Percentiles rank a stretch among this genome's conserved stretches.
Conservation (phyloP, 768 basidiomycete genomes). For the Trametes sanguinea region DNA sequence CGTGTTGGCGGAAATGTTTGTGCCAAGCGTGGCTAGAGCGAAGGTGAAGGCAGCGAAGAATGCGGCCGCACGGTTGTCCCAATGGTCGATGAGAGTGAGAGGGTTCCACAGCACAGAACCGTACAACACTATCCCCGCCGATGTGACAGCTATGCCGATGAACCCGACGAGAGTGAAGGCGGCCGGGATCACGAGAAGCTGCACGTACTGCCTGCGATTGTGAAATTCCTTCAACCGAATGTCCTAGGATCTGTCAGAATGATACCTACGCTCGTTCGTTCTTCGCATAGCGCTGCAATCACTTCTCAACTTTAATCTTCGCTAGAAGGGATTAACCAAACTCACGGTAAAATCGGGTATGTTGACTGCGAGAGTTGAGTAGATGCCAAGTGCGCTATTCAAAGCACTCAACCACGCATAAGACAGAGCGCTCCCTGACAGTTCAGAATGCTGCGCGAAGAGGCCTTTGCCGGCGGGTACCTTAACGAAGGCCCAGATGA, state of each 20-base stretch:
- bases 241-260: neutral
- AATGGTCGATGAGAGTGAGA: slow-evolving; percentile 68
- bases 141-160: slow-evolving; percentile 79
- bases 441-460: slow-evolving; percentile 48
- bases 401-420: slow-evolving; percentile 81
- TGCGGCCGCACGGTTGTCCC: slow-evolving; percentile 83
- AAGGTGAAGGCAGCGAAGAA: slow-evolving; percentile 84
- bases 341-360: slow-evolving; percentile 78
- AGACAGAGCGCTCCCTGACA: slow-evolving; percentile 56
- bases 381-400: slow-evolving; percentile 79
- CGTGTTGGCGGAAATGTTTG: slow-evolving; percentile 76
- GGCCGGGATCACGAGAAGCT: slow-evolving; percentile 72
- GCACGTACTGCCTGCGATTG: slow-evolving; percentile 62
- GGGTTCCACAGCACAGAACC: slow-evolving; percentile 74
- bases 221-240: neutral
- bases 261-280: slow-evolving; percentile 56
- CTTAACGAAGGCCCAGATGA: slow-evolving; percentile 79
- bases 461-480: slow-evolving; percentile 61
- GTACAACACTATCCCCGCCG: slow-evolving; percentile 71
- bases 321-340: neutral
- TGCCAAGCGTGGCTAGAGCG: slow-evolving; percentile 67
- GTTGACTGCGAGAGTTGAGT: slow-evolving; percentile 72
- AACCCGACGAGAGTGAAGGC: slow-evolving; percentile 81
- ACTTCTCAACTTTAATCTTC: neutral
- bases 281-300: slow-evolving; percentile 67